A percentile compares a stretch with the other conserved stretches of the same genome.
Conservation (phyloP, 1,139 yeast genomes). For the Protomyces gravidus region DNA sequence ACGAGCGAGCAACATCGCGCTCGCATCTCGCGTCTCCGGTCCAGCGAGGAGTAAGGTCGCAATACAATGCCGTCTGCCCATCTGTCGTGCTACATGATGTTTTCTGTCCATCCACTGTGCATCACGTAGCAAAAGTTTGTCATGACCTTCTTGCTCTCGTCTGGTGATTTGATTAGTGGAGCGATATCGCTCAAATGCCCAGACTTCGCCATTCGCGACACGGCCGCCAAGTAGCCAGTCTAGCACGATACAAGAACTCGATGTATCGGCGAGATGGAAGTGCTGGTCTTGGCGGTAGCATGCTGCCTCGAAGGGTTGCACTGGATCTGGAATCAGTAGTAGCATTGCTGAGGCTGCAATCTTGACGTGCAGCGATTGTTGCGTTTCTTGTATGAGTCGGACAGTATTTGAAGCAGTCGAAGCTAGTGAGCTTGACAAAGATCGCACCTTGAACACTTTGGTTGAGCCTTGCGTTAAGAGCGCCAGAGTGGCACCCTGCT, state of each 20-base stretch:
- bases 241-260: constrained; percentile 16
- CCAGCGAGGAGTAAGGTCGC: constrained; percentile 19
- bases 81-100: neutral
- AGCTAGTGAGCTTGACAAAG: neutral
- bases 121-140: constrained; percentile 2
- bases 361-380: neutral
- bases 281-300: constrained; percentile 23
- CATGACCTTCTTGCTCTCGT: neutral
- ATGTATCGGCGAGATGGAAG: constrained; percentile 13
- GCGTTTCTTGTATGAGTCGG: no score
- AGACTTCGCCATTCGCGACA: constrained; percentile 22
- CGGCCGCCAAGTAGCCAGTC: constrained; percentile 31
- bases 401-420: no score
- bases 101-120: constrained; percentile 11
- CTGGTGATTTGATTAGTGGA: constrained; percentile 19
- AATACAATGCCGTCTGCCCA: constrained; percentile 7
- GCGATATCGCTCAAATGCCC: constrained; percentile 16
- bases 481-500: constrained; percentile 19
- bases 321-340: constrained; percentile 29
- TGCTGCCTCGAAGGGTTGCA: constrained; percentile 28
- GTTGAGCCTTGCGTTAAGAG: constrained; percentile 30
- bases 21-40: constrained; percentile 4
- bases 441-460: constrained; percentile 25
- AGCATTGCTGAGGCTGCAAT: constrained; percentile 7
- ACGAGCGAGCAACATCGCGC: neutral